Evolutionary conservation across 164 flowering plant species (phyloP).

Genomic region (Buxus sempervirens): DNA sequence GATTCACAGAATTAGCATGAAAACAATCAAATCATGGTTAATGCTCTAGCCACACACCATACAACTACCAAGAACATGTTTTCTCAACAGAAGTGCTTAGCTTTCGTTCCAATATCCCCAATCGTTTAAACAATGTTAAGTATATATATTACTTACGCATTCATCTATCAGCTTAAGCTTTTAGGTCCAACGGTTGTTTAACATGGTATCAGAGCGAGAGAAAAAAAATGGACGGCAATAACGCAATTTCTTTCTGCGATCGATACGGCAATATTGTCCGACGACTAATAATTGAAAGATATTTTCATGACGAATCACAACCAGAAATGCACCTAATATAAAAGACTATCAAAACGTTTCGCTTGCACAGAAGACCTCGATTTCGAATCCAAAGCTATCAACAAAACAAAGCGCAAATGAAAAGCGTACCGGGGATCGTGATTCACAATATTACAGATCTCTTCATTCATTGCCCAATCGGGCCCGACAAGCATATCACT

Average conservation of each 20-base stretch:
- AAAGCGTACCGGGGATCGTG: conserved; percentile 74
- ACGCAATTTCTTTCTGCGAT: background rate
- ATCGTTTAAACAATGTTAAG: too few species aligned
- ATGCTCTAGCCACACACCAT: too few species aligned
- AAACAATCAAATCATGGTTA: too few species aligned
- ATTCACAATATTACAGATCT: conserved; percentile 93
- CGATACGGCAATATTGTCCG: background rate
- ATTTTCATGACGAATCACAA: background rate
- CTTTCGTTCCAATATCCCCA: too few species aligned
- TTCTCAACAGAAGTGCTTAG: too few species aligned
- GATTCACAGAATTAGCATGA: too few species aligned
- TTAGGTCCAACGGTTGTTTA: too few species aligned
- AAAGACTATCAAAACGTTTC: background rate
- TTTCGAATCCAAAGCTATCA: background rate
- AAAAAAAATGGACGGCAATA: too few species aligned
- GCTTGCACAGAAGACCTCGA: background rate
- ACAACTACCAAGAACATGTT: too few species aligned
- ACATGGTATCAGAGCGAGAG: too few species aligned
- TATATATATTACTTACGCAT: too few species aligned
- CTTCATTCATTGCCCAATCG: conserved; percentile 97
- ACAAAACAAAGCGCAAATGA: background rate
- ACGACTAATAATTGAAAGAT: background rate
- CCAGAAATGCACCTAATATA: background rate
- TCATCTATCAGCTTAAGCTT: too few species aligned
- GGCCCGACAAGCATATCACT: conserved; percentile 95